Conservation (phyloP, 768 basidiomycete species). For the Glaciozyma martinii region DNA sequence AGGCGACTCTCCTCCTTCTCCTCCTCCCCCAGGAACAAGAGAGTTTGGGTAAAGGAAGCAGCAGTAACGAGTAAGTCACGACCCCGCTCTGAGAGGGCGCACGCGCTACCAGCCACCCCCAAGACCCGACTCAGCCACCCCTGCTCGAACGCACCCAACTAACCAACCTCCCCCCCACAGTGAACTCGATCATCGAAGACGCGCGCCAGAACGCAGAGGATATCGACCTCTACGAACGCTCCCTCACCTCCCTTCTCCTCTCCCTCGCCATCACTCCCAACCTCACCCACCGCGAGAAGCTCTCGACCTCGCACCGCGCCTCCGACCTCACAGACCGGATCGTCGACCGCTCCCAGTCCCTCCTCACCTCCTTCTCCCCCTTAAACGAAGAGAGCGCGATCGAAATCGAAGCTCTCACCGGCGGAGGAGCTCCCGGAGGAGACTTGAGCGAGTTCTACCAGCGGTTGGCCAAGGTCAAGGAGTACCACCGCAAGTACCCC, state of each 20-base stretch:
- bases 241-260: constrained; percentile 73
- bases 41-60: too few relatives aligned
- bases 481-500: constrained; percentile 93
- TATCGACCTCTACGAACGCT: constrained; percentile 80
- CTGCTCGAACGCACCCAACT: not conserved
- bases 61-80: too few relatives aligned
- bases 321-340: constrained; percentile 82
- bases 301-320: constrained; percentile 76
- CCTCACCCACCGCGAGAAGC: constrained; percentile 29
- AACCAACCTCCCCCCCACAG: constrained; percentile 13
- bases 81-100: too few relatives aligned
- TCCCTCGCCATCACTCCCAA: constrained; percentile 16
- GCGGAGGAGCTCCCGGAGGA: constrained; percentile 33
- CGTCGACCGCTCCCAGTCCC: constrained; percentile 40
- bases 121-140: not conserved
- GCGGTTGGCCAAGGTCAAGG: constrained; percentile 90
- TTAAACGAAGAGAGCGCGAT: constrained; percentile 18
- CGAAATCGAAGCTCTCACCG: constrained; percentile 33
- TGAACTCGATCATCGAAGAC: constrained; percentile 68
- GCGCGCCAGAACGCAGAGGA: constrained; percentile 94
- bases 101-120: not conserved
- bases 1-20: too few relatives aligned
- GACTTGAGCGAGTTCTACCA: constrained; percentile 89
- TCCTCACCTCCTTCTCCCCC: constrained; percentile 12
- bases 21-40: too few relatives aligned